These are phyloP conservation scores for Penicillium sp. DNA, from an alignment of 2,329 filamentous ascomycete species.

Conservation along the genomic window DNA sequence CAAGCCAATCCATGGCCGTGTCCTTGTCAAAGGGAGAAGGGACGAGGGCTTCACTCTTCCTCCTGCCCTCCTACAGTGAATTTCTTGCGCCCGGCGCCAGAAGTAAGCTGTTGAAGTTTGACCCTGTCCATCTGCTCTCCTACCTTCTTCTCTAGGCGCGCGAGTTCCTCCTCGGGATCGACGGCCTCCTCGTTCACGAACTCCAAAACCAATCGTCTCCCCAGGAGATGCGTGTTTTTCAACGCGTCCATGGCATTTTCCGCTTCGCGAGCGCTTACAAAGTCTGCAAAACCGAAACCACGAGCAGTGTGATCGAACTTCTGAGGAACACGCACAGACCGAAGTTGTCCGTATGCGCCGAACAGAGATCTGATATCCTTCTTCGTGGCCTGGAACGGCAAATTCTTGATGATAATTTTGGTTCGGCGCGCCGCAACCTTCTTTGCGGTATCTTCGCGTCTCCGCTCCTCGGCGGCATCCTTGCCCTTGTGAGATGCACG, in stretches of 20 bases:
- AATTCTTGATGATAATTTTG: slow-evolving; percentile 96
- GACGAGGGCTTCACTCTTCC: slow-evolving; percentile 50
- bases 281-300: slow-evolving; percentile 96
- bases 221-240: slow-evolving; percentile 88
- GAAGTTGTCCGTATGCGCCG: slow-evolving; percentile 85
- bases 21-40: slow-evolving; percentile 36
- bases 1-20: slow-evolving; percentile 25
- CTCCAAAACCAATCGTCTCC: slow-evolving; percentile 83
- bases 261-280: slow-evolving; percentile 86
- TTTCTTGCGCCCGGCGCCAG: slow-evolving; percentile 74
- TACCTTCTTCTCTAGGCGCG: slow-evolving; percentile 95
- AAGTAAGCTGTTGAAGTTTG: slow-evolving; percentile 79
- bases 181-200: slow-evolving; percentile 85
- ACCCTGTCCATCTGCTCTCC: slow-evolving; percentile 88
- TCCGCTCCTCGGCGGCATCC: slow-evolving; percentile 83
- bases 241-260: slow-evolving; percentile 87
- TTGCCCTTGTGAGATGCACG: slow-evolving; percentile 82
- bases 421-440: slow-evolving; percentile 74
- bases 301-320: slow-evolving; percentile 87
- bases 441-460: slow-evolving; percentile 78
- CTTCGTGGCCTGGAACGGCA: slow-evolving; percentile 93
- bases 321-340: slow-evolving; percentile 89
- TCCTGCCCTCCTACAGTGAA: slow-evolving; percentile 76
- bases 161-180: slow-evolving; percentile 93
- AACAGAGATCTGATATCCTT: slow-evolving; percentile 87